Conservation (phyloP, 1,139 yeast genomes). For the Saccharomyces pastorianus region DNA sequence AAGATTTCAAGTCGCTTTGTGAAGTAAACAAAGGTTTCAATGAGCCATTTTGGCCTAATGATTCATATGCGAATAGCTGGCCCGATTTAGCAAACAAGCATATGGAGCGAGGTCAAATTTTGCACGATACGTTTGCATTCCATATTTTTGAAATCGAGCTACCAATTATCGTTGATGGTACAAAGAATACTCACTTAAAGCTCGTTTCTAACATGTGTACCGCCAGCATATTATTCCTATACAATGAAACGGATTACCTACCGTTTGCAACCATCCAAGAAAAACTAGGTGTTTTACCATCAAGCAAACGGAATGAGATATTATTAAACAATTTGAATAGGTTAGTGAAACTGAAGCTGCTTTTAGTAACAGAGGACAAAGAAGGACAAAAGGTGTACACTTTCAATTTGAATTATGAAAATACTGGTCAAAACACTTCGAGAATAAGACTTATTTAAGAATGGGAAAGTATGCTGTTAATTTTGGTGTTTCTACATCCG, state of each 20-base stretch:
- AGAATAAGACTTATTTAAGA: not conserved
- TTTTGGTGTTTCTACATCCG: no score
- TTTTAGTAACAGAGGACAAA: not conserved
- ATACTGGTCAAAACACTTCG: not conserved
- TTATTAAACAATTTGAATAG: not conserved
- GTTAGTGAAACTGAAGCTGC: not conserved
- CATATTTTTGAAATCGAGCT: slow-evolving; percentile 16
- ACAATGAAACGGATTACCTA: not conserved
- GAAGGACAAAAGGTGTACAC: not conserved
- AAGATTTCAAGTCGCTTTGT: not conserved
- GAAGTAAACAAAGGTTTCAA: not conserved
- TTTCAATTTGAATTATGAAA: not conserved
- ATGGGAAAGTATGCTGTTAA: not conserved
- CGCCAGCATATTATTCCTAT: not conserved
- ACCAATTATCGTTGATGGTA: slow-evolving; percentile 7
- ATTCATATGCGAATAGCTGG: not conserved
- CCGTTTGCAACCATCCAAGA: not conserved
- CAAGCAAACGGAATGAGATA: not conserved
- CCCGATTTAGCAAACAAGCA: not conserved
- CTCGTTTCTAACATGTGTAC: not conserved
- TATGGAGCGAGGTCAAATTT: slow-evolving; percentile 2
- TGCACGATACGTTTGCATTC: slow-evolving; percentile 1
- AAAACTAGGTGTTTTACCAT: slow-evolving; percentile 1
- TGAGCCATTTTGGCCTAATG: slow-evolving; percentile 7
- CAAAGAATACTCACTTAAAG: not conserved